Evolutionary conservation across 345 rosid species (phyloP).

Genomic region (Alliaria petiolata): DNA sequence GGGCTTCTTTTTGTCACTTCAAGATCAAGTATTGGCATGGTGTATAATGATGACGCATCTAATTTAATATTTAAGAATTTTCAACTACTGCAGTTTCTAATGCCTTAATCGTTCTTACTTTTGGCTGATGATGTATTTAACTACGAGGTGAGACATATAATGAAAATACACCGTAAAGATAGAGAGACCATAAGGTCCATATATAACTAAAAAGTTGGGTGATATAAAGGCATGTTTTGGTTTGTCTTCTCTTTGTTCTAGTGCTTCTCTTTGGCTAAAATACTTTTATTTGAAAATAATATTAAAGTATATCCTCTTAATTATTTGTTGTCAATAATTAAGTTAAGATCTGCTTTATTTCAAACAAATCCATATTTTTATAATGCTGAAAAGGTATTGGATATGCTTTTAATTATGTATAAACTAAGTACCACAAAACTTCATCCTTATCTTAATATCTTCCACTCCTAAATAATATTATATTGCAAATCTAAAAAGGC

Average conservation of each 20-base stretch:
- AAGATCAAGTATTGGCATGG: constrained; percentile 33
- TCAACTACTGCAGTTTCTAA: neutral
- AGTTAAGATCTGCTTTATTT: constrained; percentile 24
- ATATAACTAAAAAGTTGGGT: constrained; percentile 4
- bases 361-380: constrained; percentile 13
- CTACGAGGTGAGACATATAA: constrained; percentile 16
- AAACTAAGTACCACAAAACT: constrained; percentile 15
- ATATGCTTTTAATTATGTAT: constrained; percentile 12
- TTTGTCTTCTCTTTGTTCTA: constrained; percentile 39
- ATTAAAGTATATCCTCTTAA: constrained; percentile 14
- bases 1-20: constrained; percentile 38
- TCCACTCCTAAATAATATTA: constrained; percentile 16
- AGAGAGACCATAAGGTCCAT: no score
- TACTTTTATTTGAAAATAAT: neutral
- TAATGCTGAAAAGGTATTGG: constrained; percentile 3
- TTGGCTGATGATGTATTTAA: constrained; percentile 16
- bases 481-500: neutral
- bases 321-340: constrained; percentile 29
- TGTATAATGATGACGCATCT: constrained; percentile 25
- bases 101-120: constrained; percentile 17
- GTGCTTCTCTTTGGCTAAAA: constrained; percentile 35
- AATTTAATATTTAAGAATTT: constrained; percentile 1
- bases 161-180: constrained; percentile 27
- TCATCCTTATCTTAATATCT: constrained; percentile 26
- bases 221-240: constrained; percentile 38